Base-by-base conservation (phyloP, 2,329 filamentous ascomycete species). In the Tothia fuscella region DNA sequence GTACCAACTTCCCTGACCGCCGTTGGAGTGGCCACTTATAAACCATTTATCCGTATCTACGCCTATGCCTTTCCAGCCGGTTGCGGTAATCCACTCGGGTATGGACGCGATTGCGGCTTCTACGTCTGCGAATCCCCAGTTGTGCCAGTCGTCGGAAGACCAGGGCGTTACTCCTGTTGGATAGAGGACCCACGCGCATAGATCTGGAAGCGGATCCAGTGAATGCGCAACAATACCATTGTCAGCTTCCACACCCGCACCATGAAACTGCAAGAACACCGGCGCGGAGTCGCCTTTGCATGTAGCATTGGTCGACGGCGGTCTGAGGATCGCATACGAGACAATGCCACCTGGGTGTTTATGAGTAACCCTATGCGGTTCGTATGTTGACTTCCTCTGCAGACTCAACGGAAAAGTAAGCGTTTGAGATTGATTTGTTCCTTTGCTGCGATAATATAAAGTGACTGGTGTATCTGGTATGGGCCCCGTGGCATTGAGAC, bases 101-200 rank as follows among this genome's bases (percentile, higher is more conserved):
- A 76, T 66, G 25, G 65, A 62, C 4, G 52, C 50, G 5, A 75
- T 53, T 3, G 71, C 70, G 48, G 69, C 68, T 54, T 74, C 63
- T 21, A 72, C 62, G 53, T 78, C 74, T 16, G 66, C 60, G 48
- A 70, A 67, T 1, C 72, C 73, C 71, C 72, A 77, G 4, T 59
- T 65, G 51, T 76, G 74, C 74, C 74, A 77, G 49, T 77, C 74
- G 53, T 78, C 73, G 19, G 68, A 67, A 48, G 69, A 72, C 74
- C 74, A 77, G 5, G 69, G 56, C 14, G 71, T 76, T 13, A 70
- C 70, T 17, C 73, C 74, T 3, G 67, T 71, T 7, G 74, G 72
- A 48, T 72, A 68, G 13, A 77, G 39, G 1, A 69, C 58, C 70
- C 71, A 78, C 3, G 70, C 65, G 46, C 67, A 71, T 17, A 76